Evolutionary conservation across 768 basidiomycete species (phyloP).

Genomic region (Lactifluus volemus): DNA sequence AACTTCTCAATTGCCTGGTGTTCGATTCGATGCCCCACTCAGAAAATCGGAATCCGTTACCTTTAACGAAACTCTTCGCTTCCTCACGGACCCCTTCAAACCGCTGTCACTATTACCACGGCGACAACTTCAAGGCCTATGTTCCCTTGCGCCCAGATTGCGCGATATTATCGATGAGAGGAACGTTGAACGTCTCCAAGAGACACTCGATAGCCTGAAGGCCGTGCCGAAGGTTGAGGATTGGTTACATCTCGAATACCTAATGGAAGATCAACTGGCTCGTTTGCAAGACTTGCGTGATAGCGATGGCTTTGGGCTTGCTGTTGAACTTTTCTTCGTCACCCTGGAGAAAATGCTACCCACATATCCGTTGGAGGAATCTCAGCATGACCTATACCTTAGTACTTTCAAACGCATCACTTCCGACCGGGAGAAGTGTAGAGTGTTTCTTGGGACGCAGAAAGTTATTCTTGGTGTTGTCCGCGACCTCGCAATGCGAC

Average conservation of each 20-base stretch:
- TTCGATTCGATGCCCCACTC: background rate
- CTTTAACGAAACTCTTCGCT: background rate
- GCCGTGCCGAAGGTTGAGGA: too few species aligned
- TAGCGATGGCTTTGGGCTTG: background rate
- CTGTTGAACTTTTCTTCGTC: background rate
- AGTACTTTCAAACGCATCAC: background rate
- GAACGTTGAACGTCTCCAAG: background rate
- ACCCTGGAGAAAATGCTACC: background rate
- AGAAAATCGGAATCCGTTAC: background rate
- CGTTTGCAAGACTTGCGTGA: background rate
- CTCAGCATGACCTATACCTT: background rate
- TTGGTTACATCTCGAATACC: background rate
- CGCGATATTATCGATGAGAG: background rate
- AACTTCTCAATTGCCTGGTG: background rate
- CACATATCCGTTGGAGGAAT: background rate
- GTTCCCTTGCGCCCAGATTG: background rate
- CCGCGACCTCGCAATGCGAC: background rate
- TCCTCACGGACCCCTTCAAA: background rate
- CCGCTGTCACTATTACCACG: background rate
- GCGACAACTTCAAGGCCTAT: background rate
- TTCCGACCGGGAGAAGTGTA: background rate
- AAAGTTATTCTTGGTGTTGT: background rate
- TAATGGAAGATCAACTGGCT: background rate
- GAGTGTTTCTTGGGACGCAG: background rate
- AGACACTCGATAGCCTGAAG: background rate